Percentiles rank a stretch among this genome's conserved stretches.
Evolutionary conservation across 2,329 filamentous ascomycete genomes (phyloP).

Genomic region (Cryphonectria radicalis): DNA sequence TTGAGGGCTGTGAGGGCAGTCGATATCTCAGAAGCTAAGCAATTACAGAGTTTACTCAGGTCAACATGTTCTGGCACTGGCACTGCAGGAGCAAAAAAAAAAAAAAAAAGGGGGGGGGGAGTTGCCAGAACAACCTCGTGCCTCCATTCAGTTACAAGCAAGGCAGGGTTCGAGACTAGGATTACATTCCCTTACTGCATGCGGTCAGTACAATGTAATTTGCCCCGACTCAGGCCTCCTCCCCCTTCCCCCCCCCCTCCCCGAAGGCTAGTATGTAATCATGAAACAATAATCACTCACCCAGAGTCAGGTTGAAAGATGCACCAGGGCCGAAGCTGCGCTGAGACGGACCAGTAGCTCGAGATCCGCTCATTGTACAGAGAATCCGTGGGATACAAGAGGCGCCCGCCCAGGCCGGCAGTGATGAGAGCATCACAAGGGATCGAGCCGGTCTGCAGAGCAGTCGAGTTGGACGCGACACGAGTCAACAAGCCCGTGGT

Average conservation of each 20-base stretch:
- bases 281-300: not conserved
- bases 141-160: not conserved
- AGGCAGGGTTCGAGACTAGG: not conserved
- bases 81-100: not conserved
- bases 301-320: conserved; percentile 33
- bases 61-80: not conserved
- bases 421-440: conserved; percentile 13
- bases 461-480: not conserved
- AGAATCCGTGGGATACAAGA: conserved; percentile 5
- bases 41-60: not conserved
- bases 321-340: conserved; percentile 35
- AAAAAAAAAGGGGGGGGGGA: not conserved
- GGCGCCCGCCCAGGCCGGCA: conserved; percentile 5
- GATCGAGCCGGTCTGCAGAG: not conserved
- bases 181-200: not conserved
- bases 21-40: conserved; percentile 34
- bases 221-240: not conserved
- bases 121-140: not conserved
- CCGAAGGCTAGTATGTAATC: not conserved
- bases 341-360: conserved; percentile 31
- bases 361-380: conserved; percentile 25
- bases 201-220: not conserved
- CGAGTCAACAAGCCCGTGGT: not conserved
- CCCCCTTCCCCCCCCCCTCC: not conserved
- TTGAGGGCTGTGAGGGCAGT: conserved; percentile 26